Evolutionary conservation across 306 rosid genomes (phyloP).

Genomic region (Lathyrus tuberosus): DNA sequence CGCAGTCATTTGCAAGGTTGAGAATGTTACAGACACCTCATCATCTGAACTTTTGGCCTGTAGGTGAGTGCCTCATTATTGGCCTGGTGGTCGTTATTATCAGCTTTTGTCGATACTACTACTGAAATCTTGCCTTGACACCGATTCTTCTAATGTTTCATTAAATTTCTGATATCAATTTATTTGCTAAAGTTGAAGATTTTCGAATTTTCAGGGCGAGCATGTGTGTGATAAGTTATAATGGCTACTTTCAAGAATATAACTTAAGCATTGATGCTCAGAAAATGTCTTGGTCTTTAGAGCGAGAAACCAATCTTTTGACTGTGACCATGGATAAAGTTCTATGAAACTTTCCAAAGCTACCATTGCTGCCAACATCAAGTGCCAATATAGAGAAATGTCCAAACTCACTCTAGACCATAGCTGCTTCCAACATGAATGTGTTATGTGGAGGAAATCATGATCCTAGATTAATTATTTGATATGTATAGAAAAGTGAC

Average conservation of each 20-base stretch:
- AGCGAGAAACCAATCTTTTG: constrained; percentile 71
- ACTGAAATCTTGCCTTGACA: background rate
- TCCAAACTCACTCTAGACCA: background rate
- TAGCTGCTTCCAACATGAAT: constrained; percentile 17
- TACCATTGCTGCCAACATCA: constrained; percentile 14
- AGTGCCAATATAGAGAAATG: too few relatives aligned
- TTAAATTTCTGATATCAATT: background rate
- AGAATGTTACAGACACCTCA: constrained; percentile 62
- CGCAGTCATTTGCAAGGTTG: constrained; percentile 76
- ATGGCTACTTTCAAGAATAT: constrained; percentile 83
- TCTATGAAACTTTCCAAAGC: constrained; percentile 34
- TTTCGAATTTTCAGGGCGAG: constrained; percentile 64
- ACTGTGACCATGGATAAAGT: constrained; percentile 48
- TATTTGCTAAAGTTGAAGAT: constrained; percentile 31
- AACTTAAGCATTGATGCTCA: constrained; percentile 58
- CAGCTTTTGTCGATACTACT: background rate
- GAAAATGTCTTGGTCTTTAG: constrained; percentile 67
- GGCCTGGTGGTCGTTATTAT: background rate
- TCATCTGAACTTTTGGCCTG: constrained; percentile 66
- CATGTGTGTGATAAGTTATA: constrained; percentile 64
- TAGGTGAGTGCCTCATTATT: constrained; percentile 58
- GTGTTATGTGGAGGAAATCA: constrained; percentile 29
- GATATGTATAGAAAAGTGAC: constrained; percentile 11
- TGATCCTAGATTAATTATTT: background rate
- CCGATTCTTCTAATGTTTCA: background rate